A percentile compares a stretch with the other conserved stretches of the same genome.
Evolutionary conservation across 2,329 filamentous ascomycete species (phyloP).

Genomic region (Fusarium heterosporum): DNA sequence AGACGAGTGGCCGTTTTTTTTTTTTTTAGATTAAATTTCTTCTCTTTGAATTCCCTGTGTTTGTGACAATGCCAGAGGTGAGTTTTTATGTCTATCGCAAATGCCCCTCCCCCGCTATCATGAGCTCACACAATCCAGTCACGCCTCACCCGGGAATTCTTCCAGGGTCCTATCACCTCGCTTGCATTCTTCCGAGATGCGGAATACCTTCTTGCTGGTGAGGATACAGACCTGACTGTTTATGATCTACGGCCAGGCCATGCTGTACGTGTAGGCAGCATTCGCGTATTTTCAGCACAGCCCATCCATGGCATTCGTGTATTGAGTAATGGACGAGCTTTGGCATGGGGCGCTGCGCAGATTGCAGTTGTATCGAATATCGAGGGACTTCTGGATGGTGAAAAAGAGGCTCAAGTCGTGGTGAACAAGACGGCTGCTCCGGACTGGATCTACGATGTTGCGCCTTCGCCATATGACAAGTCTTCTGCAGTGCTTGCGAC

Average conservation of each 20-base stretch:
- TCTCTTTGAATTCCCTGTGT: neutral
- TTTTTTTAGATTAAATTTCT: neutral
- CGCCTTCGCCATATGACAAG: conserved; percentile 60
- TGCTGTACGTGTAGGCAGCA: conserved; percentile 53
- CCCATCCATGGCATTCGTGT: conserved; percentile 79
- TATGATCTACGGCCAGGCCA: conserved; percentile 57
- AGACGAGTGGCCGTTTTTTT: neutral
- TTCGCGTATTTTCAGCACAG: conserved; percentile 73
- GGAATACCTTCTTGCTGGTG: conserved; percentile 66
- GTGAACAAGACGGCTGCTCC: conserved; percentile 60
- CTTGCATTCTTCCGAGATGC: conserved; percentile 62
- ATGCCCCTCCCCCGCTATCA: conserved; percentile 47
- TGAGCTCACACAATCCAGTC: conserved; percentile 29
- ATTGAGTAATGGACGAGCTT: conserved; percentile 51
- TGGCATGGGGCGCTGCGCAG: conserved; percentile 78
- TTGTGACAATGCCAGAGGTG: conserved; percentile 33
- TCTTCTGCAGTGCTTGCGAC: conserved; percentile 74
- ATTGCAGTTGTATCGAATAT: conserved; percentile 55
- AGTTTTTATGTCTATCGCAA: conserved; percentile 21
- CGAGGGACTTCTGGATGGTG: conserved; percentile 47
- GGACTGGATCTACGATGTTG: conserved; percentile 83
- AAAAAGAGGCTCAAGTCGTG: conserved; percentile 27
- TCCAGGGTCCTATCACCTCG: conserved; percentile 69
- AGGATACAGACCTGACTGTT: conserved; percentile 69
- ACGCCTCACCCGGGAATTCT: conserved; percentile 52